Base-by-base conservation (phyloP, 2,329 filamentous ascomycete species). In the Shiraia sp. region DNA sequence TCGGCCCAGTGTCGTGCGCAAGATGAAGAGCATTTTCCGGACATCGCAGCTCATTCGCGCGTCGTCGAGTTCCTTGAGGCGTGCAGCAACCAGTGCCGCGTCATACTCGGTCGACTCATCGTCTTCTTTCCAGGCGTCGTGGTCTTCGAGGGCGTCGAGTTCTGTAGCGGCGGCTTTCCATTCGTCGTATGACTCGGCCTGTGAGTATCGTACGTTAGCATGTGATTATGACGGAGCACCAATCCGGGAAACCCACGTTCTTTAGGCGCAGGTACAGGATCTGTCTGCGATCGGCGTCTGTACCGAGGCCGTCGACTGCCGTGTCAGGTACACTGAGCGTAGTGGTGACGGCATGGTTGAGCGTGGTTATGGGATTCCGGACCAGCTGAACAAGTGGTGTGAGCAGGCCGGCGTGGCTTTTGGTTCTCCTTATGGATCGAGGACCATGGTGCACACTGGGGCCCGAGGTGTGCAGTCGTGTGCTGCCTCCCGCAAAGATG, bases 51-150 rank as follows among this genome's bases (percentile, higher is more conserved):
- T 84, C 9, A 78, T 75, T 4, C 87, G 81, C 12, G 90, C 90
- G 9, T 86, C 78, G 53, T 95, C 86, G 45, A 96, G 77, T 51
- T 90, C 82, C 38, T 76, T 73, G 30, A 95, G 72, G n/a, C 88
- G 83, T 23, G 79, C 74, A 50, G 84, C 76, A 29, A 96, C 81
- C 7, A 95, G 73, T 0, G 74, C 73, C 1, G 82, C 79, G 57
- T 92, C 82, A 66, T 91, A 93, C 54, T 90, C 85, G 32, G 79
- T 73, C n/a, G 78, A 82, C 36, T 80, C 76, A 7, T 79, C 71
- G 36, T 88, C 81, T 23, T 76, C 67, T 65, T 96, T 96, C 91
- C 91, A 96, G 19, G 75, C 72, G 53, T 92, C 84, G 61, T 92
- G 90, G 32, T 85, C 85, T 65, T 96, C 89, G 10, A 96, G 73